A percentile compares a stretch with the other conserved stretches of the same genome.
phyloP scores from a whole-genome alignment of 345 rosid species.

The Turnera subulata region DNA sequence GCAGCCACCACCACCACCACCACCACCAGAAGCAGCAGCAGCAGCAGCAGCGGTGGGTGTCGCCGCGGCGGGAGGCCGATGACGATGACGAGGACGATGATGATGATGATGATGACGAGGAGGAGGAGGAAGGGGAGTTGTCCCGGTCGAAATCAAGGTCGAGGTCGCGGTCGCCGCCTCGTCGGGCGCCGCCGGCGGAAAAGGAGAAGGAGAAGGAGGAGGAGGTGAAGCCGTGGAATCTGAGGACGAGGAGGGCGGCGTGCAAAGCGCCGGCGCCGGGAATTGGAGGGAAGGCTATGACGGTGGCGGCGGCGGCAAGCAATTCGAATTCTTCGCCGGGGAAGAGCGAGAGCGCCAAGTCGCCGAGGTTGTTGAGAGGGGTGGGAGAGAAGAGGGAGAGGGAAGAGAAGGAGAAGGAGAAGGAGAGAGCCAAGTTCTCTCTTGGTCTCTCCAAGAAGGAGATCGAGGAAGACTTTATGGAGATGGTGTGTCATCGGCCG shows the following conservation, averaged over 20 bases:
- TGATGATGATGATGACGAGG: slow-evolving; percentile 8
- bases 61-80: background rate
- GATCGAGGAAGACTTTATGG: slow-evolving; percentile 62
- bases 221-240: slow-evolving; percentile 58
- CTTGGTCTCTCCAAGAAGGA: slow-evolving; percentile 55
- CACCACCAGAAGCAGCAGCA: too few relatives aligned
- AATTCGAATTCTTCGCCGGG: background rate
- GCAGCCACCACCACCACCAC: too few relatives aligned
- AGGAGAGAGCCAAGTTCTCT: slow-evolving; percentile 37
- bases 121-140: slow-evolving; percentile 10
- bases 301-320: too few relatives aligned
- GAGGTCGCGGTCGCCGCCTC: background rate
- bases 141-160: background rate
- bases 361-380: too few relatives aligned
- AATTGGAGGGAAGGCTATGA: too few relatives aligned
- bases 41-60: background rate
- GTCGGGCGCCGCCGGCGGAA: background rate
- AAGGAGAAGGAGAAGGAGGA: slow-evolving; percentile 1
- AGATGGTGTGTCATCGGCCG: slow-evolving; percentile 46
- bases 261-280: slow-evolving; percentile 5
- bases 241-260: slow-evolving; percentile 59
- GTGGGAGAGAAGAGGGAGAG: too few relatives aligned
- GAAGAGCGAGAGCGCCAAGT: background rate
- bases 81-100: slow-evolving; percentile 3
- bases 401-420: too few relatives aligned